These are phyloP conservation scores for Nelumbo lutea DNA, from an alignment of 164 flowering plant species.

Conservation along the genomic window DNA sequence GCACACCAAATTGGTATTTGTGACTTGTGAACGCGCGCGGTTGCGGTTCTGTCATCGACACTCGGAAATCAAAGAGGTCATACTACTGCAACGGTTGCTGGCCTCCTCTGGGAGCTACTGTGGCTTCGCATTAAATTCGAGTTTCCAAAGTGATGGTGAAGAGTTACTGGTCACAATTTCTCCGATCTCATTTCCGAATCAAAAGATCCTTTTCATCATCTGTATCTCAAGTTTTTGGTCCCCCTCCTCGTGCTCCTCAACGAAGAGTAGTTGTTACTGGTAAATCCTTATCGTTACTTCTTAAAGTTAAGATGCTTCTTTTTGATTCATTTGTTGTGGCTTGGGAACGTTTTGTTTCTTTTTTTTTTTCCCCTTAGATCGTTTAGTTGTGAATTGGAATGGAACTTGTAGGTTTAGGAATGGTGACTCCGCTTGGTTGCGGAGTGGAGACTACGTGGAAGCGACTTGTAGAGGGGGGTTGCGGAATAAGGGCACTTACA, in stretches of 20 bases:
- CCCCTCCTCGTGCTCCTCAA: slow-evolving; percentile 22
- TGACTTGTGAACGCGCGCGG: too few species aligned
- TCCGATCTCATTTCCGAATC: slow-evolving; percentile 2
- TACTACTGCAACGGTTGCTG: too few species aligned
- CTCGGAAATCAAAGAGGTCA: too few species aligned
- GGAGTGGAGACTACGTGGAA: slow-evolving; percentile 89
- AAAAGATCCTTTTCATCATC: slow-evolving; percentile 11
- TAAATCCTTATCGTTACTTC: too few species aligned
- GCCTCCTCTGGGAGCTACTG: too few species aligned
- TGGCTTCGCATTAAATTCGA: too few species aligned
- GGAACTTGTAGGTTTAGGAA: slow-evolving; percentile 62
- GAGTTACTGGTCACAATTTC: slow-evolving; percentile 1
- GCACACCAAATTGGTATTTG: too few species aligned
- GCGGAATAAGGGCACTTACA: slow-evolving; percentile 71
- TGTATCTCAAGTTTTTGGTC: slow-evolving; percentile 15
- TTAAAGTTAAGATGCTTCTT: too few species aligned
- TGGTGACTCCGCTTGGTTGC: slow-evolving; percentile 91
- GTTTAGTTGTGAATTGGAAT: background rate
- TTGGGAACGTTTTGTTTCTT: too few species aligned
- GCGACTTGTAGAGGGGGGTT: slow-evolving; percentile 60
- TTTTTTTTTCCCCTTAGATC: too few species aligned
- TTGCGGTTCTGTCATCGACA: too few species aligned
- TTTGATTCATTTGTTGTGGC: too few species aligned
- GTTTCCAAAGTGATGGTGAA: slow-evolving; percentile 9
- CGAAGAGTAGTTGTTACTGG: slow-evolving; percentile 40